Percentiles rank a stretch among this genome's conserved stretches.
These are phyloP conservation scores for Hericium erinaceus DNA, from an alignment of 768 basidiomycete genomes.

Conservation along the genomic window DNA sequence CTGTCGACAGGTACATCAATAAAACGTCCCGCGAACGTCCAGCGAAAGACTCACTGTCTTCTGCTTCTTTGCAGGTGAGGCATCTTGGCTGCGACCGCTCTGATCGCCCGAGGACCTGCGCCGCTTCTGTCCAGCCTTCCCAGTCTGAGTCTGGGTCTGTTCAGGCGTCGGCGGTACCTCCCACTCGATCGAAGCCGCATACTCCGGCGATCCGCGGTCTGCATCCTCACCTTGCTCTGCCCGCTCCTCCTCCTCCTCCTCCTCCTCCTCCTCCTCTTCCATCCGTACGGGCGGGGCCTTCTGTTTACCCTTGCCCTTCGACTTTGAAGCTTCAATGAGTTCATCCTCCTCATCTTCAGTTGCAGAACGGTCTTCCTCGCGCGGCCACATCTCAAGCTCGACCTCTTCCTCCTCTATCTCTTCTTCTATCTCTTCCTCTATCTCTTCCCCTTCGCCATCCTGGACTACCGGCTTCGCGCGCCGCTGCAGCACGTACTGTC, in stretches of 20 bases:
- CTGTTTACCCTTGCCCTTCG: too few species aligned
- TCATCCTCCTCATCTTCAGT: neutral
- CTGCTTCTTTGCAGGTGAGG: neutral
- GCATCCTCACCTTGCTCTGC: too few species aligned
- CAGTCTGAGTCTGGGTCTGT: neutral
- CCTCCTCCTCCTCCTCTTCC: neutral
- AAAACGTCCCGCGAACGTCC: too few species aligned
- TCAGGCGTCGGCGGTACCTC: neutral
- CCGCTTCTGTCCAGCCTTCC: neutral
- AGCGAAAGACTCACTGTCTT: neutral
- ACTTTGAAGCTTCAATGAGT: neutral
- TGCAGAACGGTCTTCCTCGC: too few species aligned
- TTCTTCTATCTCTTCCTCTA: conserved; percentile 1
- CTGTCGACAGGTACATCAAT: neutral
- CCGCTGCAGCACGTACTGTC: conserved; percentile 5
- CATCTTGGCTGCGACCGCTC: too few species aligned
- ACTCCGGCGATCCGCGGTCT: too few species aligned
- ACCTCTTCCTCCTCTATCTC: conserved; percentile 1
- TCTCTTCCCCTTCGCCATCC: neutral
- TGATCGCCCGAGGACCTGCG: neutral
- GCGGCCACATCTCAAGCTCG: too few species aligned
- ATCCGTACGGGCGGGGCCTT: too few species aligned
- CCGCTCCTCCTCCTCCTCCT: too few species aligned
- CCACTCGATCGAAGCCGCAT: too few species aligned
- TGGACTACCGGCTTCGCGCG: neutral